Evolutionary conservation across 495 filamentous ascomycete species (phyloP), one percentile per base, ranked within the genome.

Genomic region (Talaromyces nanjingensis): DNA sequence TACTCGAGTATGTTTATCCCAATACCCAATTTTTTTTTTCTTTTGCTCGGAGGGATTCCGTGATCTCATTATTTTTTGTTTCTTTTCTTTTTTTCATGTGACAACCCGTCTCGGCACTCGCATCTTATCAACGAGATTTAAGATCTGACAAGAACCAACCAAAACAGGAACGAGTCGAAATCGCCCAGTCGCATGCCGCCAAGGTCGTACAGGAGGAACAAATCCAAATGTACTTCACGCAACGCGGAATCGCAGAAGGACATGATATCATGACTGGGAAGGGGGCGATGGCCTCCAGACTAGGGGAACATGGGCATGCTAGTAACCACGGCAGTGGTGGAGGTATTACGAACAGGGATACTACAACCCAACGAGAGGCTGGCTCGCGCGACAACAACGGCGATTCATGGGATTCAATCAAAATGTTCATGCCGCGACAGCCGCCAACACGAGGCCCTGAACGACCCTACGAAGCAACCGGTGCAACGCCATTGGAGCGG

Each of bases 401-500:
- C 45, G n/a, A 49, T 20, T 20, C 8, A 49, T 29, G 4, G 52
- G 2, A 29, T 6, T 55, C 52, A 14, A 4, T 55, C 1, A 55
- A 55, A 20, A 12, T 55, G 11, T 55, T 55, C 11, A 14, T 55
- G 8, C 52, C 52, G 12, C 52, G 22, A 22, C 22, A 55, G 9
- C 4, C 45, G 45, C 16, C 3, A 9, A 20, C 2, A 18, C 45
- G 18, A n/a, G 45, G 18, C 2, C 37, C 2, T 16, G 37, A 42
- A 42, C 37, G 9, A 42, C 37, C 37, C 14, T 42, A 54, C 24
- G 49, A 60, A 42, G 2, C 58, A 1, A 20, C 58, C 2, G 20
- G 37, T 2, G 69, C 64, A 18, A 65, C 60, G 3, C 71, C 71
- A 5, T 61, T 73, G 4, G 69, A 73, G 39, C 66, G 71, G 4